Evolutionary conservation across 371 early-diverging fungal genomes (phyloP).

Genomic region (Capillidium rhysosporum): DNA sequence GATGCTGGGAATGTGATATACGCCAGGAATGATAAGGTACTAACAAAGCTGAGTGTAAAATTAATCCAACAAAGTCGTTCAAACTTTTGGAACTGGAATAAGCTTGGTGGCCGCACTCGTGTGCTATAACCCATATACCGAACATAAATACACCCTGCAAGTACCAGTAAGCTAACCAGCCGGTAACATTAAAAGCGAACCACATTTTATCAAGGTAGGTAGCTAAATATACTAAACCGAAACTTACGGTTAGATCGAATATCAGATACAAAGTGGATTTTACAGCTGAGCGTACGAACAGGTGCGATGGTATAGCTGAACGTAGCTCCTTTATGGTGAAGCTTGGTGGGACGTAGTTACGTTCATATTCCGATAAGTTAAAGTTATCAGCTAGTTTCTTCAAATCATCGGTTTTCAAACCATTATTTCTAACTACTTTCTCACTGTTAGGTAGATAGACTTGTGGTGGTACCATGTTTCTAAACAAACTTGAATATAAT

Average conservation of each 20-base stretch:
- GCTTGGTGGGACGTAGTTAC: conserved; percentile 17
- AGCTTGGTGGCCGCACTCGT: conserved; percentile 70
- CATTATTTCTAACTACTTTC: too few species aligned
- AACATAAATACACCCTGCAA: conserved; percentile 58
- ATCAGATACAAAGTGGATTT: conserved; percentile 45
- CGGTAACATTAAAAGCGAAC: conserved; percentile 17
- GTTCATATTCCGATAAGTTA: background rate
- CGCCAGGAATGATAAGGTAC: conserved; percentile 70
- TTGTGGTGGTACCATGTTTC: too few species aligned
- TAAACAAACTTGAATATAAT: too few species aligned
- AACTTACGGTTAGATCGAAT: conserved; percentile 40
- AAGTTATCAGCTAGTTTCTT: too few species aligned
- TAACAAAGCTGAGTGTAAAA: conserved; percentile 60
- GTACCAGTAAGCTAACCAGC: conserved; percentile 63
- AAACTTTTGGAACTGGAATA: conserved; percentile 53
- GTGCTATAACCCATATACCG: conserved; percentile 76
- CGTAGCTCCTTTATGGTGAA: conserved; percentile 75
- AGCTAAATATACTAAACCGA: conserved; percentile 10
- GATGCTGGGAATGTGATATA: conserved; percentile 58
- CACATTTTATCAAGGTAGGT: conserved; percentile 12
- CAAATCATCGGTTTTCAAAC: too few species aligned
- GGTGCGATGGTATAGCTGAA: conserved; percentile 63
- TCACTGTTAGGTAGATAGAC: too few species aligned
- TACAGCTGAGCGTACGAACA: conserved; percentile 56
- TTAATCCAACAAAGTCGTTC: conserved; percentile 58